phyloP scores from a whole-genome alignment of 2,329 filamentous ascomycete species.

The Exophiala viscosa region DNA sequence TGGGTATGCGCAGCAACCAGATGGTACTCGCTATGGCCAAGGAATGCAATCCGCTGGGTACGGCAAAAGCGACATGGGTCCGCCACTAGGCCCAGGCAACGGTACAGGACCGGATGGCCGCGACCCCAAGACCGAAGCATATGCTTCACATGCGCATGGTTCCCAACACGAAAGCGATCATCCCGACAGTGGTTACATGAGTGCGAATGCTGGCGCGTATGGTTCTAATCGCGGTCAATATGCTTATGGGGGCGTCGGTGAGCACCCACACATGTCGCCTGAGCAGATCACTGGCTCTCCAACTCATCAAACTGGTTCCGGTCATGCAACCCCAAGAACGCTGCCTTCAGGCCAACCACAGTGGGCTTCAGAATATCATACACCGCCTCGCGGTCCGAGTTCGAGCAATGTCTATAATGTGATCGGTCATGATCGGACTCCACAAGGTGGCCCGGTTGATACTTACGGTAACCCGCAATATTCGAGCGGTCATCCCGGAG shows the following conservation, averaged over 20 bases:
- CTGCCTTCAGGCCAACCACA: constrained; percentile 67
- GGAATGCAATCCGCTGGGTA: constrained; percentile 57
- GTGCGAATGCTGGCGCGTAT: constrained; percentile 69
- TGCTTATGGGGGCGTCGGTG: constrained; percentile 68
- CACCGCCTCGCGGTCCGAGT: constrained; percentile 66
- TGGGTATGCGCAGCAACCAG: constrained; percentile 65
- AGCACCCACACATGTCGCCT: constrained; percentile 72
- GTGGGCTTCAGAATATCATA: constrained; percentile 69
- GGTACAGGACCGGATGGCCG: constrained; percentile 58
- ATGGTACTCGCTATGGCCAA: constrained; percentile 65
- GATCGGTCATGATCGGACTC: constrained; percentile 73
- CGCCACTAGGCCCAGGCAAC: constrained; percentile 62
- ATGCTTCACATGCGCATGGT: constrained; percentile 49
- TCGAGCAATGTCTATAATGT: constrained; percentile 85
- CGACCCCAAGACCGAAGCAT: constrained; percentile 67
- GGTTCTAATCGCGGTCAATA: constrained; percentile 70
- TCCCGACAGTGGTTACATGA: constrained; percentile 74
- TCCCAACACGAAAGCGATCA: constrained; percentile 69
- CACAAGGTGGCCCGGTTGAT: constrained; percentile 66
- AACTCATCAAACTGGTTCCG: constrained; percentile 72
- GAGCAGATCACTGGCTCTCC: constrained; percentile 76
- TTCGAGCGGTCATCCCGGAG: constrained; percentile 69
- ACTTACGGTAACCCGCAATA: constrained; percentile 67
- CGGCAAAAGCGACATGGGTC: constrained; percentile 84
- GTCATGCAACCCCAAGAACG: constrained; percentile 80